These are phyloP conservation scores for Alternaria infectoria DNA, from an alignment of 2,329 filamentous ascomycete species.

Conservation along the genomic window DNA sequence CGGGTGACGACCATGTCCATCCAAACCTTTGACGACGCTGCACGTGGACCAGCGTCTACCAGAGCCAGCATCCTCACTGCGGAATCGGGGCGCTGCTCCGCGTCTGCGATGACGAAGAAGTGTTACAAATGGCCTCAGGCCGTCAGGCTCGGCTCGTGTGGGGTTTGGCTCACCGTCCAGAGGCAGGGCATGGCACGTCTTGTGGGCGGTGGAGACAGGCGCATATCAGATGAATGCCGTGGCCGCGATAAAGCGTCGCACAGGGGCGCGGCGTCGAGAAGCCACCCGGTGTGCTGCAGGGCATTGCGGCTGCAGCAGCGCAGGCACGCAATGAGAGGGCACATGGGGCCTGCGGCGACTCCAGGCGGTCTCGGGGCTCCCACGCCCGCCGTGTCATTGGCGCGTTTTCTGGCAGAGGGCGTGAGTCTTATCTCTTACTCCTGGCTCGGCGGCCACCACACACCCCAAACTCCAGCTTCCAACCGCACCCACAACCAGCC, in stretches of 20 bases:
- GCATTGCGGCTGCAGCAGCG: conserved; percentile 23
- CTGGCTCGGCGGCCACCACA: conserved; percentile 24
- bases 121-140: conserved; percentile 22
- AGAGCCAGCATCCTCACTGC: conserved; percentile 3
- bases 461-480: conserved; percentile 25
- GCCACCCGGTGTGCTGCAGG: conserved; percentile 14
- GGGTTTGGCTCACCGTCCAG: conserved; percentile 13
- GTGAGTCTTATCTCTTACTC: conserved; percentile 37
- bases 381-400: conserved; percentile 25
- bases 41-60: neutral
- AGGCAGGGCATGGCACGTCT: neutral
- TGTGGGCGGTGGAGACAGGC: neutral
- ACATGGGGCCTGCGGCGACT: conserved; percentile 13
- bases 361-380: conserved; percentile 11
- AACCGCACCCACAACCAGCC: conserved; percentile 18
- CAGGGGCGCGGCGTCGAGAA: neutral
- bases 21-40: neutral
- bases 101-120: conserved; percentile 21
- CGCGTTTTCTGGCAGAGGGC: conserved; percentile 14
- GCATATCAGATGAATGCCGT: neutral
- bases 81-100: neutral
- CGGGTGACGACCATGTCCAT: neutral
- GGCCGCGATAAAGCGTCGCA: conserved; percentile 10
- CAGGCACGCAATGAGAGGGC: conserved; percentile 22
- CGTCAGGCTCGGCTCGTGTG: conserved; percentile 20